Evolutionary conservation across 257 asterid species (phyloP).

Genomic region (Oldenlandia corymbosa): DNA sequence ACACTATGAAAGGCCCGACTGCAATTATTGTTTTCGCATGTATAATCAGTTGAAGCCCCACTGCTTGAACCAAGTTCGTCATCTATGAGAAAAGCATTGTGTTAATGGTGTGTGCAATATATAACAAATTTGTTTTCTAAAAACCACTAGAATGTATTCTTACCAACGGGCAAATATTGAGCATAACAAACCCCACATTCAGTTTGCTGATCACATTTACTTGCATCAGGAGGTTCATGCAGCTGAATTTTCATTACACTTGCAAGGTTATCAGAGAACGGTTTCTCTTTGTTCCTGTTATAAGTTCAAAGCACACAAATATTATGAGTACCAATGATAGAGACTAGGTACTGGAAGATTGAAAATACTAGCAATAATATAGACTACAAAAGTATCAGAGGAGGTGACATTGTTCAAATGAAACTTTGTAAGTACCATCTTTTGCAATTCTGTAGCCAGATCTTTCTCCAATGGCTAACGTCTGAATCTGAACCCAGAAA

Average conservation of each 20-base stretch:
- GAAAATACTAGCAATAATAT: no score
- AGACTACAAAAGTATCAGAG: slow-evolving; percentile 4
- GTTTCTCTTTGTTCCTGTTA: slow-evolving; percentile 48
- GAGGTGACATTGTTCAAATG: slow-evolving; percentile 4
- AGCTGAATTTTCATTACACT: slow-evolving; percentile 46
- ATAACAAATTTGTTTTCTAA: background rate
- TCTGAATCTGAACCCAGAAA: slow-evolving; percentile 59
- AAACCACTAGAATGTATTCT: background rate
- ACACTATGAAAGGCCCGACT: slow-evolving; percentile 62
- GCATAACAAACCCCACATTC: slow-evolving; percentile 93
- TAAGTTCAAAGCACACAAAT: slow-evolving; percentile 1
- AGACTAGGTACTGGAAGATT: background rate
- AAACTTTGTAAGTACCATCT: slow-evolving; percentile 41
- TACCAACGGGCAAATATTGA: slow-evolving; percentile 74
- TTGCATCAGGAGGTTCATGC: slow-evolving; percentile 37
- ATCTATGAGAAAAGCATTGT: slow-evolving; percentile 36
- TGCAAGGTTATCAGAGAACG: slow-evolving; percentile 51
- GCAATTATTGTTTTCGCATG: slow-evolving; percentile 70
- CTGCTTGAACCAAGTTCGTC: slow-evolving; percentile 75
- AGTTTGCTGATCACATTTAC: slow-evolving; percentile 48
- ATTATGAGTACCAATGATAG: background rate
- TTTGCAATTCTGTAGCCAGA: slow-evolving; percentile 53
- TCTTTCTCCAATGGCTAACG: slow-evolving; percentile 35
- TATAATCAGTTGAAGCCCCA: slow-evolving; percentile 65
- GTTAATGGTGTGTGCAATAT: slow-evolving; percentile 13